Evolutionary conservation across 331 rosid genomes (phyloP), one percentile per base, ranked within the genome.

Genomic region (Malus hybrid): DNA sequence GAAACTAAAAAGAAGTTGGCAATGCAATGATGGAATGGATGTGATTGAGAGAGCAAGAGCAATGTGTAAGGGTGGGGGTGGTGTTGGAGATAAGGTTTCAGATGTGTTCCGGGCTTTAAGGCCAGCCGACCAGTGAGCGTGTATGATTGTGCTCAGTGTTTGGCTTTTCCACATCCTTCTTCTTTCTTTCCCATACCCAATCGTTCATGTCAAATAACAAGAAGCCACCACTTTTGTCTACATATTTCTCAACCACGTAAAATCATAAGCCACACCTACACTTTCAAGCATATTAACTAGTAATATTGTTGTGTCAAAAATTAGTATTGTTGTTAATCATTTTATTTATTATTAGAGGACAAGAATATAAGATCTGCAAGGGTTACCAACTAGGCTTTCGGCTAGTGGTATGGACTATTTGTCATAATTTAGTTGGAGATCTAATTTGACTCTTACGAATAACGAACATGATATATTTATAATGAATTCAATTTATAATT

Each of bases 71-170:
- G 50, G 50, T 11, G 15, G 4, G 15, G 50, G 50, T 44, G 76
- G 67, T 79, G 88, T 72, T 91, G 85, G 87, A 87, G 93, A 92
- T 87, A 88, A 88, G 86, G 87, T 85, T 89, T 88, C 82, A 80
- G 83, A 80, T 84, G 78, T 80, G 84, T 87, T 71, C 84, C 88
- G 80, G 86, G 64, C 86, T 80, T 80, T 79, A 81, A 68, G 90
- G 87, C 84, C 63, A 83, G 58, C 87, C 81, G 72, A 86, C 88
- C 88, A 76, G 71, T 80, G 70, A 62, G 79, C 67, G 81, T 69
- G 77, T 69, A 34, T 80, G 77, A 72, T 78, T 83, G 88, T 88
- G 91, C 85, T 84, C 72, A 1, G 55, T 88, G 90, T 87, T 82
- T 70, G 90, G 83, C 91, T 85, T 90, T 88, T 79, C 85, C 75